These are phyloP conservation scores for Skeletonema tropicum DNA, from an alignment of 108 stramenopile species.

Conservation along the genomic window DNA sequence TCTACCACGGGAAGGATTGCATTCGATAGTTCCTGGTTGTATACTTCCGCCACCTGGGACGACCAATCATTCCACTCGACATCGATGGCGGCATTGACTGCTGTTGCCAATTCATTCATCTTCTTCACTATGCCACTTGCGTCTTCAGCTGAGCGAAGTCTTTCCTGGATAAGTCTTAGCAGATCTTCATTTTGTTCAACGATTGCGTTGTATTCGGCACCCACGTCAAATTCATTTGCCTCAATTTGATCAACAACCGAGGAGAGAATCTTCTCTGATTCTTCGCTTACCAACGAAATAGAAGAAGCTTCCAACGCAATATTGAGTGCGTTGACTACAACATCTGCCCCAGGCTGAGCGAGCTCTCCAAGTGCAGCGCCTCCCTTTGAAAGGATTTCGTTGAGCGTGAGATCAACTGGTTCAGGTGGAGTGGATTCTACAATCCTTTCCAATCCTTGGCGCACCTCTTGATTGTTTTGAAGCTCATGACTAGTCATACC, in stretches of 20 bases:
- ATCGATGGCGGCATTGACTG: slow-evolving; percentile 23
- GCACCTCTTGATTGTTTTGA: slow-evolving; percentile 14
- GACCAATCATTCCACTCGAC: slow-evolving; percentile 59
- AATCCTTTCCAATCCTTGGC: slow-evolving; percentile 4
- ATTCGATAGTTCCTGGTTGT: slow-evolving; percentile 30
- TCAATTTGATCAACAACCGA: slow-evolving; percentile 67
- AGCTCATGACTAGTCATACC: slow-evolving; percentile 36
- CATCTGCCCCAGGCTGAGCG: slow-evolving; percentile 20
- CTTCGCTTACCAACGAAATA: slow-evolving; percentile 13
- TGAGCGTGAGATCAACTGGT: slow-evolving; percentile 30
- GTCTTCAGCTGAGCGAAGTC: slow-evolving; percentile 31
- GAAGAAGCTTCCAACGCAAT: slow-evolving; percentile 3
- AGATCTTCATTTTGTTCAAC: slow-evolving; percentile 34
- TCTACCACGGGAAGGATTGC: slow-evolving; percentile 21
- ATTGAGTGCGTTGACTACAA: slow-evolving; percentile 24
- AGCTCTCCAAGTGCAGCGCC: slow-evolving; percentile 1
- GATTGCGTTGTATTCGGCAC: slow-evolving; percentile 16
- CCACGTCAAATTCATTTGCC: slow-evolving; percentile 35
- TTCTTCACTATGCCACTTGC: not conserved
- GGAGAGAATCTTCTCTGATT: slow-evolving; percentile 46
- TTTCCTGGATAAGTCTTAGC: slow-evolving; percentile 37
- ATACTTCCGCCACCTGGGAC: slow-evolving; percentile 43
- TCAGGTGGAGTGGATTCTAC: slow-evolving; percentile 12
- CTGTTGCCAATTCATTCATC: slow-evolving; percentile 10
- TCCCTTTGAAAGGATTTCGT: slow-evolving; percentile 23